Percentiles rank a stretch among this genome's conserved stretches.
phyloP scores from a whole-genome alignment of 495 filamentous ascomycete species.

The Stereocaulon alpinum region DNA sequence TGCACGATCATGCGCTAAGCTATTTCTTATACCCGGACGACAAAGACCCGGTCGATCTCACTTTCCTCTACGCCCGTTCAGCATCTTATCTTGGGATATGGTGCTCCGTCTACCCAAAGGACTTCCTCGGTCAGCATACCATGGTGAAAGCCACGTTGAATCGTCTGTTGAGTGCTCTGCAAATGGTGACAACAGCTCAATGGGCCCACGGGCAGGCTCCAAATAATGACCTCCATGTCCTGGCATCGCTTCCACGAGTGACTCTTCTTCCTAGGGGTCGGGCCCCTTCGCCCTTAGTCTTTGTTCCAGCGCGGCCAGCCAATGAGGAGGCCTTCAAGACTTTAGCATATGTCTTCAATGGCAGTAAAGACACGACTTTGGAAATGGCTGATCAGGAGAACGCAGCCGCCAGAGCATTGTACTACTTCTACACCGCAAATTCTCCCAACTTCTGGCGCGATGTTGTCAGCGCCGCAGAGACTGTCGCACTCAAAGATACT shows the following conservation, averaged over 20 bases:
- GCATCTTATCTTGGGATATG: slow-evolving; percentile 51
- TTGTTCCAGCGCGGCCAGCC: slow-evolving; percentile 40
- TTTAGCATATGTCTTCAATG: slow-evolving; percentile 45
- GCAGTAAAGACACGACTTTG: slow-evolving; percentile 24
- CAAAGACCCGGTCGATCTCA: slow-evolving; percentile 40
- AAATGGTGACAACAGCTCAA: slow-evolving; percentile 33
- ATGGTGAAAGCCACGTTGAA: slow-evolving; percentile 37
- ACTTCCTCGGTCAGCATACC: slow-evolving; percentile 33
- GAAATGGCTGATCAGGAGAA: slow-evolving; percentile 27
- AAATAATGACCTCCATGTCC: slow-evolving; percentile 44
- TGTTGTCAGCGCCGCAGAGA: slow-evolving; percentile 44
- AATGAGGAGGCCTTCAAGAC: slow-evolving; percentile 45
- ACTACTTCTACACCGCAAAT: slow-evolving; percentile 43
- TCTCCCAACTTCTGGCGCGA: slow-evolving; percentile 42
- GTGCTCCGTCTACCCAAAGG: slow-evolving; percentile 42
- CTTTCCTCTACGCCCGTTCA: slow-evolving; percentile 43
- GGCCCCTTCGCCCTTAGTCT: slow-evolving; percentile 36
- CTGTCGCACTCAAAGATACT: slow-evolving; percentile 47
- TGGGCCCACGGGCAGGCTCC: slow-evolving; percentile 44
- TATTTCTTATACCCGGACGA: slow-evolving; percentile 44
- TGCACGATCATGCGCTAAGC: slow-evolving; percentile 40
- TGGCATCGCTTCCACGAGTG: slow-evolving; percentile 47
- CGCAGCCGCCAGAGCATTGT: slow-evolving; percentile 47
- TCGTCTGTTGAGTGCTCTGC: slow-evolving; percentile 35
- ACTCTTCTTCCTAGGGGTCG: slow-evolving; percentile 41